Conservation (phyloP, 345 rosid genomes). For the Nasturtium officinale region DNA sequence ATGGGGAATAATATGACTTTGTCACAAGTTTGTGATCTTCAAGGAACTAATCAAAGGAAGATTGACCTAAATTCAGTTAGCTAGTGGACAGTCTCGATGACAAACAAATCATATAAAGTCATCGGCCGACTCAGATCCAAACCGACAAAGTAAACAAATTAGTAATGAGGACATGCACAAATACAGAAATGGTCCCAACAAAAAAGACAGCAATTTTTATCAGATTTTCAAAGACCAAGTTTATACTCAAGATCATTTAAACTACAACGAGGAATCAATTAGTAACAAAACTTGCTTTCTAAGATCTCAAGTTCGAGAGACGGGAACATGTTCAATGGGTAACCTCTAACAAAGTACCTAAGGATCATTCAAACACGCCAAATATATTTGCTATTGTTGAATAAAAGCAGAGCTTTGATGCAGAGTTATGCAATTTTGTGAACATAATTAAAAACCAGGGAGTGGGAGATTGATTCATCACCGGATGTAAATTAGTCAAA, state of each 20-base stretch:
- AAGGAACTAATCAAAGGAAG: neutral
- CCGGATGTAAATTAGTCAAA: neutral
- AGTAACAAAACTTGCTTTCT: neutral
- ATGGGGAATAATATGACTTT: neutral
- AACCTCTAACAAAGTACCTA: neutral
- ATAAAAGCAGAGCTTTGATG: neutral
- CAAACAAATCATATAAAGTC: neutral
- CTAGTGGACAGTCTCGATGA: neutral
- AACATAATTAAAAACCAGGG: neutral
- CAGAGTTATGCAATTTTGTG: neutral
- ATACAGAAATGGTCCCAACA: slow-evolving; percentile 8
- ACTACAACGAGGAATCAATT: slow-evolving; percentile 3
- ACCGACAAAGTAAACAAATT: neutral
- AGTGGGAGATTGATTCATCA: slow-evolving; percentile 6
- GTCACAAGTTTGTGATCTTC: neutral
- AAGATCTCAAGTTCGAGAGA: neutral
- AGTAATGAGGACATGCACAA: neutral
- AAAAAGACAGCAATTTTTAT: neutral
- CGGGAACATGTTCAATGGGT: neutral
- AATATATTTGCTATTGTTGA: neutral
- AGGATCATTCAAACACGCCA: neutral
- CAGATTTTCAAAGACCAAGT: neutral
- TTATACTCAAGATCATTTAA: neutral
- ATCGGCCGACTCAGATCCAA: neutral
- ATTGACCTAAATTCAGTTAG: neutral